phyloP scores from a whole-genome alignment of 1,284 basidiomycete genomes.

The Austropuccinia psidii region DNA sequence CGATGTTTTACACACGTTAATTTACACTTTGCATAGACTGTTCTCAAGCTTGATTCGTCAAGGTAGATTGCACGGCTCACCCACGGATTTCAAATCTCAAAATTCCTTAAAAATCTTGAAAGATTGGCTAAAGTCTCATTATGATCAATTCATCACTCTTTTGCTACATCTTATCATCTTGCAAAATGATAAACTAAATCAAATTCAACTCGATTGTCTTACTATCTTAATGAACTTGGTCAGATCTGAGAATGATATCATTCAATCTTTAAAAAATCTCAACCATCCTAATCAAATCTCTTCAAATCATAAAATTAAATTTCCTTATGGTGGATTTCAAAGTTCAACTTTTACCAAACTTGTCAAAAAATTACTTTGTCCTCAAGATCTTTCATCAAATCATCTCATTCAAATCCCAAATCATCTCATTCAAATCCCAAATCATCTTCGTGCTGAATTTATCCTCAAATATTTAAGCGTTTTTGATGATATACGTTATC shows the following conservation, averaged over 20 bases:
- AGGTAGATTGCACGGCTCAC: conserved; percentile 54
- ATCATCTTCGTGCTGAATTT: conserved; percentile 60
- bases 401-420: too few species aligned
- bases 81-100: conserved; percentile 38
- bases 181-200: conserved; percentile 39
- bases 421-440: too few species aligned
- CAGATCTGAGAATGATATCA: conserved; percentile 1
- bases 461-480: conserved; percentile 65
- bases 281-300: too few species aligned
- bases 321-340: conserved; percentile 55
- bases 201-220: conserved; percentile 38
- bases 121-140: conserved; percentile 42
- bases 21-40: conserved; percentile 73
- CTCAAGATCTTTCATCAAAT: conserved; percentile 51
- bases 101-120: conserved; percentile 40
- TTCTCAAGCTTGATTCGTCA: conserved; percentile 62
- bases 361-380: conserved; percentile 57
- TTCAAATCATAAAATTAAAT: too few species aligned
- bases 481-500: conserved; percentile 74
- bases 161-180: conserved; percentile 38
- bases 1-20: conserved; percentile 63
- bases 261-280: conserved; percentile 8
- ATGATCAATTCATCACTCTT: conserved; percentile 39
- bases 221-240: conserved; percentile 26
- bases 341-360: conserved; percentile 62